Evolutionary conservation across 2,329 filamentous ascomycete species (phyloP), one percentile per base, ranked within the genome.

Genomic region (Cadophora malorum): DNA sequence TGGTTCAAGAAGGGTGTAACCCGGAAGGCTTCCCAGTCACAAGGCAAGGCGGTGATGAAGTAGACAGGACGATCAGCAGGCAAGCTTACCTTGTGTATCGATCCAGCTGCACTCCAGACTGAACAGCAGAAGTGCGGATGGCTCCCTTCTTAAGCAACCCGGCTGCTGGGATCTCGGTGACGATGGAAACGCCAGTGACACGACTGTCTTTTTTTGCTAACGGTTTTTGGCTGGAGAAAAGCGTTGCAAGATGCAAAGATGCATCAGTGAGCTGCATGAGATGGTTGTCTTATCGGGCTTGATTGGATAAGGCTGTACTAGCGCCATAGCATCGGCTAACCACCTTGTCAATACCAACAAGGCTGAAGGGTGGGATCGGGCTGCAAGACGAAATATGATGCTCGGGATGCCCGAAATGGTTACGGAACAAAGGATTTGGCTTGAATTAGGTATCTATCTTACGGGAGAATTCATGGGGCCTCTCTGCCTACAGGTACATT

Each of bases 51-150:
- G 28, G 23, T 41, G 65, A 67, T 49, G 21, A 33, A 41, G 58
- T 47, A 38, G 55, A 65, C 45, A 45, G 12, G 19, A 45, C 16
- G 56, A 65, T 69, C 69, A 71, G 66, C 69, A 69, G 59, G 45
- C 25, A 62, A 28, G 69, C 69, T 71, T 50, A 69, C 67, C 67
- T 67, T 49, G 56, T 62, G 63, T 56, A 38, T 59, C 50, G 23
- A 14, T 31, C 23, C 23, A 53, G 28, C 52, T 45, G 50, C 21
- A 56, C 25, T 47, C 21, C 31, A n/a, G 28, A 35, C 45, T 23
- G 31, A 60, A 23, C 31, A 45, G 60, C 41, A 23, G 25, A 59
- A 65, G 10, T 49, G 68, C 58, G 60, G 65, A 62, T 35, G 35
- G 33, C 25, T 38, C 21, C 50, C 38, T 61, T 66, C 35, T 65